Evolutionary conservation across 306 rosid genomes (phyloP).

Genomic region (Carpinus fangiana): DNA sequence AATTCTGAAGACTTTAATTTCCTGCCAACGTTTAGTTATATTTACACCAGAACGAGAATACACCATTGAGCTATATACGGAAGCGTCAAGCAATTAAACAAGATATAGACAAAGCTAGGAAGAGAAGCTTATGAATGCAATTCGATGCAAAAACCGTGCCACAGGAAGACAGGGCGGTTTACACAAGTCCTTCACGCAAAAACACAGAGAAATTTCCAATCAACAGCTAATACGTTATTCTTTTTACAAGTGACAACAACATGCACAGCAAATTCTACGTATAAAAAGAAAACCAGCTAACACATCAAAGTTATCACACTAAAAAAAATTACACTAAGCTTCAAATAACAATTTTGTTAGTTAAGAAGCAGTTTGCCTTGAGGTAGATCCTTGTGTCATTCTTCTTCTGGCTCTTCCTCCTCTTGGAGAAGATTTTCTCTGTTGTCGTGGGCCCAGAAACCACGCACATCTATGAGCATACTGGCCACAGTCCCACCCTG

Average conservation of each 20-base stretch:
- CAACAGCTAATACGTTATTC: background rate
- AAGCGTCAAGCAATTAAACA: background rate
- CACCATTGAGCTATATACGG: too few species aligned
- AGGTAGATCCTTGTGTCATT: slow-evolving; percentile 32
- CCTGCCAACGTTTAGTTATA: background rate
- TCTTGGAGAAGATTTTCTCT: slow-evolving; percentile 99
- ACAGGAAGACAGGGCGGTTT: background rate
- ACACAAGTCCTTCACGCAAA: background rate
- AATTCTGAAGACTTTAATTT: too few species aligned
- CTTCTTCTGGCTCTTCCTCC: slow-evolving; percentile 98
- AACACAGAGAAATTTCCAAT: background rate
- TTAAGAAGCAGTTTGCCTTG: background rate
- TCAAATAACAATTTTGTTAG: slow-evolving; percentile 39
- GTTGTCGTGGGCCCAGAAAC: slow-evolving; percentile 99
- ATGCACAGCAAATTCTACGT: slow-evolving; percentile 32
- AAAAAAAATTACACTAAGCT: slow-evolving; percentile 14
- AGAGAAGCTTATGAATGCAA: background rate
- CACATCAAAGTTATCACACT: slow-evolving; percentile 27
- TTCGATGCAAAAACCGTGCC: background rate
- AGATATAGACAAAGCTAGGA: background rate
- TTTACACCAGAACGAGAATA: background rate
- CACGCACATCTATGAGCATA: slow-evolving; percentile 97
- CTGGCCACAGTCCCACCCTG: slow-evolving; percentile 99
- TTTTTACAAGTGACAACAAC: slow-evolving; percentile 10
- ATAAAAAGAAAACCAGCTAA: slow-evolving; percentile 19